These are phyloP conservation scores for Jackrogersella minutella DNA, from an alignment of 495 filamentous ascomycete genomes.

Conservation along the genomic window DNA sequence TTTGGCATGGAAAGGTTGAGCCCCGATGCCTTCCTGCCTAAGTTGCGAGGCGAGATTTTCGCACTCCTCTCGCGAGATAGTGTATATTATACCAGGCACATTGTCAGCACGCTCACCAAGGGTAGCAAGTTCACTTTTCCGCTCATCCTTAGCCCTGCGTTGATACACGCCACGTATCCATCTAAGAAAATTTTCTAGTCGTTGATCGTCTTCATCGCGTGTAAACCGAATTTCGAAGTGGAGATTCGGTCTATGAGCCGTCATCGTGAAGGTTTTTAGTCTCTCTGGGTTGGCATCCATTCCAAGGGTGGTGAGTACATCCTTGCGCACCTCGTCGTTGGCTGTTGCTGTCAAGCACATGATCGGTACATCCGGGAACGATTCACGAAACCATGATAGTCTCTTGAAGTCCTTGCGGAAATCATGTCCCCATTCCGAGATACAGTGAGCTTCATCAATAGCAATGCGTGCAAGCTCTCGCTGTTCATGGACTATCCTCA, in stretches of 20 bases:
- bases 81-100: conserved; percentile 91
- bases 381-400: conserved; percentile 85
- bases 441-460: conserved; percentile 96
- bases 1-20: conserved; percentile 75
- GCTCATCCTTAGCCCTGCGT: conserved; percentile 62
- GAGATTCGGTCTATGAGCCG: conserved; percentile 81
- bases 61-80: conserved; percentile 77
- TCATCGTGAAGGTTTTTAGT: conserved; percentile 80
- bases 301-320: conserved; percentile 78
- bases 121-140: conserved; percentile 59
- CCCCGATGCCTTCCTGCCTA: conserved; percentile 67
- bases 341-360: conserved; percentile 93
- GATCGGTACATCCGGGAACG: conserved; percentile 83
- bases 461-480: conserved; percentile 84
- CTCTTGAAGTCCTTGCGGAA: conserved; percentile 92
- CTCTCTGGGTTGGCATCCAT: conserved; percentile 60
- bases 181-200: conserved; percentile 69
- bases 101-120: conserved; percentile 62
- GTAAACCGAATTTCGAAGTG: conserved; percentile 95
- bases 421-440: conserved; percentile 98
- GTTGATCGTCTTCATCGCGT: conserved; percentile 73
- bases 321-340: conserved; percentile 76
- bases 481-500: conserved; percentile 79
- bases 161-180: conserved; percentile 78
- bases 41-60: conserved; percentile 75